Evolutionary conservation across 2,329 filamentous ascomycete species (phyloP).

Genomic region (Aureobasidium sp.): DNA sequence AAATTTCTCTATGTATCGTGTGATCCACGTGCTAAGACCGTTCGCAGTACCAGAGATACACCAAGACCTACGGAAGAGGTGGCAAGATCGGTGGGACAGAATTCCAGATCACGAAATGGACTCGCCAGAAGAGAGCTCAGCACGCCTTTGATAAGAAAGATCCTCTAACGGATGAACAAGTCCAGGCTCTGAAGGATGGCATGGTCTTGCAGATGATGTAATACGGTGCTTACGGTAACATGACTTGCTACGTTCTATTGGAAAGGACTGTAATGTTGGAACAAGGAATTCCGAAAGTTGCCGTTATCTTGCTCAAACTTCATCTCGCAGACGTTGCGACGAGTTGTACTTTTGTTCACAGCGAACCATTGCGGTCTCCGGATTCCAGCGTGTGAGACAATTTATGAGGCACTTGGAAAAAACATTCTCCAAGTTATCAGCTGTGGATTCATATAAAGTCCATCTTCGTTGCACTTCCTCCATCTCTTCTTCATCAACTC

Average conservation of each 20-base stretch:
- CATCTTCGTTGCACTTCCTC: background rate
- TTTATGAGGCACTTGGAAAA: too few relatives aligned
- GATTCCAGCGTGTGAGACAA: background rate
- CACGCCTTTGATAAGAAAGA: background rate
- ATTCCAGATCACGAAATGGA: background rate
- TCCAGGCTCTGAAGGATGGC: slow-evolving; percentile 2
- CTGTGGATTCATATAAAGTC: too few relatives aligned
- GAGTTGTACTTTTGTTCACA: background rate
- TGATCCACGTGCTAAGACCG: background rate
- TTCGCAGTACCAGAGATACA: background rate
- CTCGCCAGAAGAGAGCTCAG: background rate
- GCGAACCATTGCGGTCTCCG: background rate
- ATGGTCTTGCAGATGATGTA: slow-evolving; percentile 12
- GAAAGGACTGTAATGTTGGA: too few relatives aligned
- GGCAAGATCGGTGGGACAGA: background rate
- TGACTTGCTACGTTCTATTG: background rate
- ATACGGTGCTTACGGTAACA: background rate
- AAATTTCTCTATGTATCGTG: background rate
- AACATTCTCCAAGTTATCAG: too few relatives aligned
- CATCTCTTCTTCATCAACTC: background rate
- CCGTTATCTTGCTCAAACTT: background rate
- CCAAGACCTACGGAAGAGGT: background rate
- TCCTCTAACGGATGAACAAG: background rate
- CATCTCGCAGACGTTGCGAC: background rate
- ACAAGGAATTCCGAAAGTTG: background rate